Conservation (phyloP, 495 filamentous ascomycete species). For the Lepraria neglecta region DNA sequence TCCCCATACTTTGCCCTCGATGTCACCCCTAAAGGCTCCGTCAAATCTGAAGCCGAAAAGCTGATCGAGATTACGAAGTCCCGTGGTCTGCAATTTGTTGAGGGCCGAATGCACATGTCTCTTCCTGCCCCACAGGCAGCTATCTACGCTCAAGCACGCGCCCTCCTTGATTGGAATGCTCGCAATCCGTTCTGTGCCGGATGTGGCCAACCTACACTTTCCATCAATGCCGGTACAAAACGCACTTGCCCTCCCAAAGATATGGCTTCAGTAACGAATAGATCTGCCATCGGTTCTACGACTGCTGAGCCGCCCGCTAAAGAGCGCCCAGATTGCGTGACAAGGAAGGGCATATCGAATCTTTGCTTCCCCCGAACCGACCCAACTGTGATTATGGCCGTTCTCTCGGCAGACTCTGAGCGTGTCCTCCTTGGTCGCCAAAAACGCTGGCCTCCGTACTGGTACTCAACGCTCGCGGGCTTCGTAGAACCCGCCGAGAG, state of each 20-base stretch:
- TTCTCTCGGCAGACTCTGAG: constrained; percentile 67
- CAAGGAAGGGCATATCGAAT: constrained; percentile 68
- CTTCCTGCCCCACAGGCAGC: constrained; percentile 60
- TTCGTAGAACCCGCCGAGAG: constrained; percentile 94
- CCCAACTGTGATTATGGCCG: constrained; percentile 73
- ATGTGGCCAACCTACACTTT: constrained; percentile 78
- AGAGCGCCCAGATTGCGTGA: constrained; percentile 65
- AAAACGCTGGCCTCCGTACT: constrained; percentile 72
- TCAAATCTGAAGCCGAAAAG: constrained; percentile 43
- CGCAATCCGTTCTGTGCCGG: constrained; percentile 87
- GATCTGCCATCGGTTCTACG: constrained; percentile 38
- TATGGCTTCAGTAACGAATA: constrained; percentile 36
- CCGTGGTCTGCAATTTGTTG: constrained; percentile 53
- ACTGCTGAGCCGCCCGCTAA: constrained; percentile 32
- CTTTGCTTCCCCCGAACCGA: constrained; percentile 70
- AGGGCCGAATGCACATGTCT: constrained; percentile 51
- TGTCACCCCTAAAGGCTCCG: constrained; percentile 63
- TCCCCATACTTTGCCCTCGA: constrained; percentile 84
- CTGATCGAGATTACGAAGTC: constrained; percentile 53
- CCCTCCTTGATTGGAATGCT: constrained; percentile 89
- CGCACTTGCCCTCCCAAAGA: constrained; percentile 82
- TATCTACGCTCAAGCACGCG: constrained; percentile 83
- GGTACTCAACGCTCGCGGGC: constrained; percentile 87
- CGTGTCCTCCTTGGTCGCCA: constrained; percentile 78
- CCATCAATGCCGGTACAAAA: constrained; percentile 84